Conservation (phyloP, 768 basidiomycete species). For the Tricholoma matsutake region DNA sequence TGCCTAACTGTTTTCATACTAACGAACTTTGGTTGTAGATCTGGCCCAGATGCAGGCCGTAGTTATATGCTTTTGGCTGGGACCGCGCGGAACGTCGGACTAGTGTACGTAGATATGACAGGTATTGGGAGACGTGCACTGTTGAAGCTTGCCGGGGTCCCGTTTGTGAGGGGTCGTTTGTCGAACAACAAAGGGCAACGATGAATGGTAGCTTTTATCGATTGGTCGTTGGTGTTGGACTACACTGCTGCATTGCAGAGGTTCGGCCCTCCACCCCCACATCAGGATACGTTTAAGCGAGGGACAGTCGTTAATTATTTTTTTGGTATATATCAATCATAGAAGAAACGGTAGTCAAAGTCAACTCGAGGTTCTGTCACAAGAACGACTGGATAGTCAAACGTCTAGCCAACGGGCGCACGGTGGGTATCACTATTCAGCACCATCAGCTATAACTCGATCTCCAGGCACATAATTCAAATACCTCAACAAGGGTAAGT, state of each 20-base stretch:
- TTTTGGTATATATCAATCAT: not conserved
- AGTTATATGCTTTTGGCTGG: conserved; percentile 58
- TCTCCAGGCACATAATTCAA: not conserved
- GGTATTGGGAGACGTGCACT: conserved; percentile 72
- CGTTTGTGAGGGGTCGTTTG: conserved; percentile 44
- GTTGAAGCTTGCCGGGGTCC: conserved; percentile 58
- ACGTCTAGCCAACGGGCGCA: too few relatives aligned
- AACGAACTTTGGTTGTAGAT: conserved; percentile 30
- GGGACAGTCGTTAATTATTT: not conserved
- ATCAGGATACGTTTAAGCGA: not conserved
- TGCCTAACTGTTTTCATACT: not conserved
- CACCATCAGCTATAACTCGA: not conserved
- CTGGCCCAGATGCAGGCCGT: conserved; percentile 62
- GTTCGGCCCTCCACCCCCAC: not conserved
- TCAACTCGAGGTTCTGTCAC: not conserved
- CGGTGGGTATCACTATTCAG: not conserved
- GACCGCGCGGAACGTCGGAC: conserved; percentile 65
- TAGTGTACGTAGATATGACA: conserved; percentile 74
- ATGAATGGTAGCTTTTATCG: not conserved
- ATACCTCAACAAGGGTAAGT: not conserved
- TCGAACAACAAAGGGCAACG: conserved; percentile 6
- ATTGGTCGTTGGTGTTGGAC: not conserved
- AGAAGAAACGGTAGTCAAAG: not conserved
- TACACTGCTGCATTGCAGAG: not conserved
- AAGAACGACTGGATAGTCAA: not conserved